phyloP scores from a whole-genome alignment of 495 filamentous ascomycete genomes.

The Bacidia gigantensis region DNA sequence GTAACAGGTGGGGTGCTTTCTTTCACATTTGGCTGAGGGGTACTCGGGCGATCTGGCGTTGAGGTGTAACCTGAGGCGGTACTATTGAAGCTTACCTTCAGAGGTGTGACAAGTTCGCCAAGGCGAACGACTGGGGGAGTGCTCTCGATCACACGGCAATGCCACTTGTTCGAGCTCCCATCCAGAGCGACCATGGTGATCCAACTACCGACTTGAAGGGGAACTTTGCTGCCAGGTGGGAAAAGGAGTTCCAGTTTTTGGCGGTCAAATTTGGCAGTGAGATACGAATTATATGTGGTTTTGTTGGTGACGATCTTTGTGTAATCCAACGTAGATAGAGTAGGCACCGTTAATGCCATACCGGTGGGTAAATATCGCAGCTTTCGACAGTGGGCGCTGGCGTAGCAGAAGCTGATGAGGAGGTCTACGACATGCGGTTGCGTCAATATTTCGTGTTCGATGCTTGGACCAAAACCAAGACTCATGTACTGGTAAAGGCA shows the following conservation, averaged over 20 bases:
- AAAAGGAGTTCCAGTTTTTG: conserved; percentile 32
- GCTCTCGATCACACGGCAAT: conserved; percentile 31
- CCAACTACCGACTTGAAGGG: conserved; percentile 44
- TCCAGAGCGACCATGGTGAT: conserved; percentile 29
- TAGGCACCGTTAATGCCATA: conserved; percentile 54
- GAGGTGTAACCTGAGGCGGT: neutral
- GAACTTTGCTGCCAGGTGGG: conserved; percentile 8
- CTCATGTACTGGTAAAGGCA: conserved; percentile 88
- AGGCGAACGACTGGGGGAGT: conserved; percentile 23
- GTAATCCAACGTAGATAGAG: no score
- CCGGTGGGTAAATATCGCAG: conserved; percentile 55
- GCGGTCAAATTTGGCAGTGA: conserved; percentile 15
- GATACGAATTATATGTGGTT: no score
- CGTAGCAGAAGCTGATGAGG: conserved; percentile 69
- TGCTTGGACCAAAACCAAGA: conserved; percentile 70
- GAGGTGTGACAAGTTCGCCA: conserved; percentile 13
- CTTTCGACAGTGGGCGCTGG: conserved; percentile 30
- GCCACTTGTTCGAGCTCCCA: conserved; percentile 17
- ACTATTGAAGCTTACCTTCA: neutral
- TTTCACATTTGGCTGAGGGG: neutral
- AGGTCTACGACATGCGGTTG: conserved; percentile 81
- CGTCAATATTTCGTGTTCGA: conserved; percentile 70
- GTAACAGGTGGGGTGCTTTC: conserved; percentile 13
- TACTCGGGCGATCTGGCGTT: neutral
- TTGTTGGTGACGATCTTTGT: no score